Percentiles rank a stretch among this genome's conserved stretches.
Conservation (phyloP, 2,329 filamentous ascomycete genomes). For the Cordyceps farinosa region DNA sequence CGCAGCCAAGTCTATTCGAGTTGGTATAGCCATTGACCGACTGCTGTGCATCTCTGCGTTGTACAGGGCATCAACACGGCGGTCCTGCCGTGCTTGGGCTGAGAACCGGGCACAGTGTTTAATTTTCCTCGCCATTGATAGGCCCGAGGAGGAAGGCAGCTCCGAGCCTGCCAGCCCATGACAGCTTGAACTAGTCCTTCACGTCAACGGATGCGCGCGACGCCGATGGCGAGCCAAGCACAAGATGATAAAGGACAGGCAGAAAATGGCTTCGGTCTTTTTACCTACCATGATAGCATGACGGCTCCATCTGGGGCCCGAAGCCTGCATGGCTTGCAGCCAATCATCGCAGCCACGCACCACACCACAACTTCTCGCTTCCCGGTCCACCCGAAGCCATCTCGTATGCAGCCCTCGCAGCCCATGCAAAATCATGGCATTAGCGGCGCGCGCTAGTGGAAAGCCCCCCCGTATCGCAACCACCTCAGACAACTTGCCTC, state of each 20-base stretch:
- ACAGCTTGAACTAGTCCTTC: too few relatives aligned
- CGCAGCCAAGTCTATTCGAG: not conserved
- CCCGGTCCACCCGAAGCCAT: constrained; percentile 15
- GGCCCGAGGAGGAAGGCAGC: not conserved
- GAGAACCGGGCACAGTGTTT: not conserved
- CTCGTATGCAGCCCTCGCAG: constrained; percentile 8
- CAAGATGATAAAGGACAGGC: not conserved
- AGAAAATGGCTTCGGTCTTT: not conserved
- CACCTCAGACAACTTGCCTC: constrained; percentile 6
- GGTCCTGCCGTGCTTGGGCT: not conserved
- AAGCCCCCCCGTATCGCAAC: constrained; percentile 14
- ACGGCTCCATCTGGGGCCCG: constrained; percentile 5
- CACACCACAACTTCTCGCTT: not conserved
- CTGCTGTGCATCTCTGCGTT: too few relatives aligned
- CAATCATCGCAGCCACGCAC: constrained; percentile 10
- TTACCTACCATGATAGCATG: not conserved
- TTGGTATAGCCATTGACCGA: not conserved
- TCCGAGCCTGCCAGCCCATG: not conserved
- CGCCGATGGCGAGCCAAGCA: not conserved
- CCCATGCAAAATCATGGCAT: constrained; percentile 12
- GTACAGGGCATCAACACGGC: not conserved
- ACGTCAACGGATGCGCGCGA: not conserved
- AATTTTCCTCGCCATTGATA: not conserved
- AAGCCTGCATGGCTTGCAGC: not conserved
- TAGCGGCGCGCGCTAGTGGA: constrained; percentile 6